Percentiles rank a stretch among this genome's conserved stretches.
Evolutionary conservation across 805 yeast species (phyloP).

Genomic region (Nakazawaea ishiwadae): DNA sequence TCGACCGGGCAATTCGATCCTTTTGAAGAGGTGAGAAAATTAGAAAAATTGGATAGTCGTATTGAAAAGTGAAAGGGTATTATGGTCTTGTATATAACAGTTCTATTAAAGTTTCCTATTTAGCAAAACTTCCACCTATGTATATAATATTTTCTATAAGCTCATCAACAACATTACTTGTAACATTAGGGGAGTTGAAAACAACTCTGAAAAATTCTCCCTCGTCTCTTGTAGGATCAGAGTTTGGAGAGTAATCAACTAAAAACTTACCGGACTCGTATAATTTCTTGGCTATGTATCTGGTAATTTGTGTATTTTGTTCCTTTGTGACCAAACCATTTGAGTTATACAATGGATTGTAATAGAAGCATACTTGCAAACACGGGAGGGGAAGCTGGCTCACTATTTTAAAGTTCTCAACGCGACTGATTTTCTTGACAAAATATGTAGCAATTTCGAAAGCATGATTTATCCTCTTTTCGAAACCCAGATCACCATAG

Average conservation of each 20-base stretch:
- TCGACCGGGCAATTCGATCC: constrained; percentile 82
- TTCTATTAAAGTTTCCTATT: too few relatives aligned
- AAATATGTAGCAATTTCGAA: constrained; percentile 61
- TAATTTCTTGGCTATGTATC: constrained; percentile 55
- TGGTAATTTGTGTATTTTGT: constrained; percentile 50
- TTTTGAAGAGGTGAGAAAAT: constrained; percentile 69
- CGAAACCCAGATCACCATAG: constrained; percentile 68
- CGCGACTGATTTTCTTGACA: constrained; percentile 33
- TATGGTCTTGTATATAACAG: neutral
- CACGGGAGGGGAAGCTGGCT: constrained; percentile 65
- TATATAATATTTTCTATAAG: constrained; percentile 33
- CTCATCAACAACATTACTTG: constrained; percentile 38
- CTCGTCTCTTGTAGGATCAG: constrained; percentile 28
- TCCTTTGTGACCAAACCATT: constrained; percentile 22
- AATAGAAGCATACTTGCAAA: constrained; percentile 80
- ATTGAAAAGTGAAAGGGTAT: constrained; percentile 27
- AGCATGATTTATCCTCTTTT: constrained; percentile 67
- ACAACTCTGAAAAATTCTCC: constrained; percentile 88
- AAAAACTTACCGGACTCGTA: constrained; percentile 63
- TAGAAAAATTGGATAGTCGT: constrained; percentile 55
- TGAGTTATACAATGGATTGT: constrained; percentile 34
- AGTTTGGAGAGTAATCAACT: constrained; percentile 75
- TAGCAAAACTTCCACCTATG: constrained; percentile 32
- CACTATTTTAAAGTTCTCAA: constrained; percentile 49
- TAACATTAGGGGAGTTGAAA: constrained; percentile 64